phyloP scores from a whole-genome alignment of 2,329 filamentous ascomycete genomes.

The Colletotrichum agaves region DNA sequence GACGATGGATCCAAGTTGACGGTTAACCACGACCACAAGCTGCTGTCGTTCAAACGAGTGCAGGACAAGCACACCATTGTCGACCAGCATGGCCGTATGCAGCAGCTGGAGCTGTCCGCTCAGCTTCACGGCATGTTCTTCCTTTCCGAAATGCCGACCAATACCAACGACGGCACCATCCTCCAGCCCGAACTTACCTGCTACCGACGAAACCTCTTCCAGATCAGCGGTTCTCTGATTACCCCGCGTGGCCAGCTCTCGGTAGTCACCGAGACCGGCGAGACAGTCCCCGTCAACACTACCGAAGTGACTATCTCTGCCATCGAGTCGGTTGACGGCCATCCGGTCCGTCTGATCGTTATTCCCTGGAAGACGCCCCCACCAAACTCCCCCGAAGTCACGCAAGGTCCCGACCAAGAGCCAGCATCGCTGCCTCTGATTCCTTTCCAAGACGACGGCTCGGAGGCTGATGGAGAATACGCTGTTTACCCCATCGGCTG shows the following conservation, averaged over 20 bases:
- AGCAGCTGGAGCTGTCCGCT: conserved; percentile 72
- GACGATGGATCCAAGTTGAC: conserved; percentile 68
- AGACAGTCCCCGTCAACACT: conserved; percentile 82
- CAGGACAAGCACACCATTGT: conserved; percentile 70
- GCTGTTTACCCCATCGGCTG: conserved; percentile 93
- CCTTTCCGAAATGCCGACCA: conserved; percentile 80
- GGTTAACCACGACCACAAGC: conserved; percentile 70
- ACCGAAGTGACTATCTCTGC: conserved; percentile 92
- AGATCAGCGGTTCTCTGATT: conserved; percentile 90
- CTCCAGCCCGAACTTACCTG: conserved; percentile 89
- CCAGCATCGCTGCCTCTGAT: conserved; percentile 83
- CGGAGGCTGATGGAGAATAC: conserved; percentile 77
- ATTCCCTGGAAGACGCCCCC: conserved; percentile 98
- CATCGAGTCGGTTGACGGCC: conserved; percentile 93
- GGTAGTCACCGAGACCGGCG: conserved; percentile 84
- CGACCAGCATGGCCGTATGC: conserved; percentile 68
- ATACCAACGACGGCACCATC: conserved; percentile 64
- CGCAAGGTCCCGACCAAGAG: conserved; percentile 79
- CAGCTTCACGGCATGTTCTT: conserved; percentile 93
- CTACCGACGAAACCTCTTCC: conserved; percentile 95
- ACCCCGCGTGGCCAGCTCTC: conserved; percentile 82
- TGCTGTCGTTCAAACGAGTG: conserved; percentile 66
- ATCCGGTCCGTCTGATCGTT: conserved; percentile 91
- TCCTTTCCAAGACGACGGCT: conserved; percentile 70
- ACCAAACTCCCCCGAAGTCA: conserved; percentile 76